Evolutionary conservation across 257 asterid species (phyloP).

Genomic region (Cynanchum wilfordii): DNA sequence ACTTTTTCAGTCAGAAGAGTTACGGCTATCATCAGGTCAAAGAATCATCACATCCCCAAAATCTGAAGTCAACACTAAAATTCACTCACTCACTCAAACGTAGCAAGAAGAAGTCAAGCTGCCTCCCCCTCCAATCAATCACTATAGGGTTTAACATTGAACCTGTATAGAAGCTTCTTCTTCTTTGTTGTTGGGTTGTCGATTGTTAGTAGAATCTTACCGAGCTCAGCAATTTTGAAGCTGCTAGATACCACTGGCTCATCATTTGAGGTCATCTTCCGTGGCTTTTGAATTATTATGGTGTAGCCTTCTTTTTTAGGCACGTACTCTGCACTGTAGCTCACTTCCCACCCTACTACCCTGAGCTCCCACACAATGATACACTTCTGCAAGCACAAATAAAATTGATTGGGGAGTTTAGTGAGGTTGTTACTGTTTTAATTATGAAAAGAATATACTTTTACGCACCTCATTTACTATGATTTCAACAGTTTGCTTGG

Average conservation of each 20-base stretch:
- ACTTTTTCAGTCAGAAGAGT: background rate
- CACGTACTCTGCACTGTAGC: constrained; percentile 72
- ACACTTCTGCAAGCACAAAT: constrained; percentile 49
- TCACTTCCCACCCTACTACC: constrained; percentile 93
- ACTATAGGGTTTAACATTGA: constrained; percentile 50
- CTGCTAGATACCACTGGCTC: constrained; percentile 58
- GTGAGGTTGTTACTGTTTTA: background rate
- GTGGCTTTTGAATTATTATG: constrained; percentile 62
- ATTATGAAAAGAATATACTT: background rate
- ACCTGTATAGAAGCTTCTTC: constrained; percentile 78
- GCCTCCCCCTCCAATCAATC: constrained; percentile 14
- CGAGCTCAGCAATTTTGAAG: constrained; percentile 60
- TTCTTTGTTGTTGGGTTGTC: constrained; percentile 79
- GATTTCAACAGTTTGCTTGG: constrained; percentile 88
- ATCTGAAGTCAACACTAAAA: constrained; percentile 1
- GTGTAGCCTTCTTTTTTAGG: constrained; percentile 61
- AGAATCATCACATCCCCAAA: background rate
- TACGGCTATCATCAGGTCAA: background rate
- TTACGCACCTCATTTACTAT: constrained; percentile 65
- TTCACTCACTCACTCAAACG: background rate
- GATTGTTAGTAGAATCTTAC: constrained; percentile 67
- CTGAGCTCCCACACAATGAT: constrained; percentile 83
- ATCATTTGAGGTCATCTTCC: constrained; percentile 56
- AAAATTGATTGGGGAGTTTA: background rate
- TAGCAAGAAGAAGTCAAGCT: background rate